Evolutionary conservation across 495 filamentous ascomycete species (phyloP).

Genomic region (Neurospora tetraspora): DNA sequence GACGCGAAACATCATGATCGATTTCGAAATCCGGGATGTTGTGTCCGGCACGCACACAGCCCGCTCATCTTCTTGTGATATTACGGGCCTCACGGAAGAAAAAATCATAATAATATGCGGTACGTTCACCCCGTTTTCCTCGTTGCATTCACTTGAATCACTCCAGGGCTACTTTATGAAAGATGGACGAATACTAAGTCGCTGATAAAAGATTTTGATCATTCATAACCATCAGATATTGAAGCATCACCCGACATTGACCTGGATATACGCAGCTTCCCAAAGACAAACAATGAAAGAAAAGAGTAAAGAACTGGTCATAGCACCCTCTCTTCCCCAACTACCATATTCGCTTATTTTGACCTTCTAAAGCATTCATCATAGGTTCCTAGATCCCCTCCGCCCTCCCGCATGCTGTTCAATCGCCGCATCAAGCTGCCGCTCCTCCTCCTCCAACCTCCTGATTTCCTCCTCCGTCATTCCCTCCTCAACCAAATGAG

Average conservation of each 20-base stretch:
- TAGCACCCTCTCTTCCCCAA: too few relatives aligned
- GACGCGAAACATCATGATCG: too few relatives aligned
- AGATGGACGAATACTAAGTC: background rate
- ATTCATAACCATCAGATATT: background rate
- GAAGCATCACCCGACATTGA: background rate
- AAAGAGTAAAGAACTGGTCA: background rate
- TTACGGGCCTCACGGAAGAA: too few relatives aligned
- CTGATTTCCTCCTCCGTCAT: conserved; percentile 41
- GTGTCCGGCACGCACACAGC: too few relatives aligned
- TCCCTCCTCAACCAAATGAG: conserved; percentile 39
- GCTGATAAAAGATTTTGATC: background rate
- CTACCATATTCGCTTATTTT: background rate
- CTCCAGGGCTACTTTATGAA: background rate
- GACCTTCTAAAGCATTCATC: background rate
- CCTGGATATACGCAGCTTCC: background rate
- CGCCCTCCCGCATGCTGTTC: conserved; percentile 25
- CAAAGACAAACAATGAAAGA: background rate
- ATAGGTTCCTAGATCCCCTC: background rate
- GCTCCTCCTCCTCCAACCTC: conserved; percentile 39
- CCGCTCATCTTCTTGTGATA: too few relatives aligned
- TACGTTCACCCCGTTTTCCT: background rate
- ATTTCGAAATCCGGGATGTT: too few relatives aligned
- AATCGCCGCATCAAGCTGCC: conserved; percentile 39
- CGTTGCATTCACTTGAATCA: background rate
- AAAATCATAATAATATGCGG: background rate